phyloP scores from a whole-genome alignment of 495 filamentous ascomycete species.

The Neurospora tetrasperma region DNA sequence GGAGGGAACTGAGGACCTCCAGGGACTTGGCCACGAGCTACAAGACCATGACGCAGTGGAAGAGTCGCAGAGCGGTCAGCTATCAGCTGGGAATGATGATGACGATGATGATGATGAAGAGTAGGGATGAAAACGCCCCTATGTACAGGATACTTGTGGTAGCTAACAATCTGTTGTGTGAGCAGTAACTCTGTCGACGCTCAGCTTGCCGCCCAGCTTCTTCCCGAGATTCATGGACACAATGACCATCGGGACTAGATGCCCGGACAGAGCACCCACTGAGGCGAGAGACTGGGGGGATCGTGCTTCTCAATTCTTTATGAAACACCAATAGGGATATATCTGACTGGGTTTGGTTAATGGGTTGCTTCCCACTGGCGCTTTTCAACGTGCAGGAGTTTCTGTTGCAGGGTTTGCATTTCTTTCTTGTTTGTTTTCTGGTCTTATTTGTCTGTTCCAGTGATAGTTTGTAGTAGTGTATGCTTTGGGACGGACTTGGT shows the following conservation, averaged over 20 bases:
- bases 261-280: not conserved
- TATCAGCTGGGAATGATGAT: not conserved
- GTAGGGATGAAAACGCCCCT: not conserved
- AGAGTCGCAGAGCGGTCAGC: not conserved
- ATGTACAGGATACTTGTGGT: not conserved
- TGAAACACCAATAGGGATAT: not conserved
- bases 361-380: not conserved
- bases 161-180: not conserved
- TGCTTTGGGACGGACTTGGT: not conserved
- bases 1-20: not conserved
- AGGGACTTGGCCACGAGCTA: not conserved
- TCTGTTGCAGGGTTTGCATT: not conserved
- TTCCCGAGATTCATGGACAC: constrained; percentile 12
- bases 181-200: constrained; percentile 4
- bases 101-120: not conserved
- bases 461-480: not conserved
- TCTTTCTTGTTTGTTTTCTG: not conserved
- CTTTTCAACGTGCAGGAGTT: not conserved
- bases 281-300: not conserved
- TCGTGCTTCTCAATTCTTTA: not conserved
- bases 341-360: not conserved
- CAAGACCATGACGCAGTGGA: not conserved
- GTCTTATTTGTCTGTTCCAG: not conserved
- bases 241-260: not conserved
- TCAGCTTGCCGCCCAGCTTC: constrained; percentile 14